These are phyloP conservation scores for Cucumis hystrix DNA, from an alignment of 306 rosid species.

Conservation along the genomic window DNA sequence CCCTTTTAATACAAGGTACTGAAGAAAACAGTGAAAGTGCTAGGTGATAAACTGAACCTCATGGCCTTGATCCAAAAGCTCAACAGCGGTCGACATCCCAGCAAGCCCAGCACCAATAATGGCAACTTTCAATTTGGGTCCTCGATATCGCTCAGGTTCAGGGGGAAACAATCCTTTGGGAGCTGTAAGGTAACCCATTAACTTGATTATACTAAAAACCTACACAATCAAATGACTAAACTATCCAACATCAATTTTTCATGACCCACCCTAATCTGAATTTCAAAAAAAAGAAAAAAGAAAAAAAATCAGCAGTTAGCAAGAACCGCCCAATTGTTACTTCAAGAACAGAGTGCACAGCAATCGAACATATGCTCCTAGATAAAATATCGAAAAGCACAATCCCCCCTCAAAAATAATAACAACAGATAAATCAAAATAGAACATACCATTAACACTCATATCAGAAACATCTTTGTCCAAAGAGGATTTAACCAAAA, in stretches of 20 bases:
- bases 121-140: constrained; percentile 95
- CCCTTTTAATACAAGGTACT: background rate
- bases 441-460: constrained; percentile 55
- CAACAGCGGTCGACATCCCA: constrained; percentile 97
- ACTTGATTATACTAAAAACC: background rate
- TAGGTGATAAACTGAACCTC: constrained; percentile 42
- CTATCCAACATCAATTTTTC: background rate
- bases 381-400: background rate
- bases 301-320: background rate
- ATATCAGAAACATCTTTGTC: constrained; percentile 78
- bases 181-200: constrained; percentile 38
- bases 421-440: background rate
- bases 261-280: background rate
- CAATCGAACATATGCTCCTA: background rate
- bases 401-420: background rate
- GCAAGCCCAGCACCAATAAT: constrained; percentile 98
- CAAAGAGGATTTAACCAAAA: constrained; percentile 54
- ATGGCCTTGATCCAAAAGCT: constrained; percentile 95
- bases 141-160: constrained; percentile 81
- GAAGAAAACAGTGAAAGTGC: background rate
- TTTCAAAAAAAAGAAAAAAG: background rate
- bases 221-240: background rate
- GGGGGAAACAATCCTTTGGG: constrained; percentile 97
- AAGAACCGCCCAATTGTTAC: background rate
- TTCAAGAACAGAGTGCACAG: background rate